These are phyloP conservation scores for Rhynchosporium agropyri DNA, from an alignment of 2,329 filamentous ascomycete species.

Conservation along the genomic window DNA sequence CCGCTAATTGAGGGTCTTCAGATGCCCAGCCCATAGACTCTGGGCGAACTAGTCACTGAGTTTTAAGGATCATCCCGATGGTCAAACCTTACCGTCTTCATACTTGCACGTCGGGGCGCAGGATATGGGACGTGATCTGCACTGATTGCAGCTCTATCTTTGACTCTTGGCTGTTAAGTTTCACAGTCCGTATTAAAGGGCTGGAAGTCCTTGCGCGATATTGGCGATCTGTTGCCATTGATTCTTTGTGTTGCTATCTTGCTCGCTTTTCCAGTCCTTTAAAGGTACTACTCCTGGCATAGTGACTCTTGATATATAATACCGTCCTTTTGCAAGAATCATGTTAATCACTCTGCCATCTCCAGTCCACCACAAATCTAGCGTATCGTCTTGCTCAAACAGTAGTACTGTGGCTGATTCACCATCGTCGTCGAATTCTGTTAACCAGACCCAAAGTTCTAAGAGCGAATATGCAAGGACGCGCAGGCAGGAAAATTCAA, in stretches of 20 bases:
- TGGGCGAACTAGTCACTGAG: background rate
- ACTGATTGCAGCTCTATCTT: background rate
- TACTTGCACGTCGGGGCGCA: background rate
- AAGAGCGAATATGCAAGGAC: background rate
- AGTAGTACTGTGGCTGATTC: background rate
- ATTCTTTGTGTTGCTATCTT: background rate
- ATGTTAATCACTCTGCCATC: background rate
- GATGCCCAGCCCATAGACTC: background rate
- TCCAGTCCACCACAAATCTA: background rate
- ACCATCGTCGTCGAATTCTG: background rate
- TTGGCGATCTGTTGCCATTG: background rate
- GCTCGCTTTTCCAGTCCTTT: background rate
- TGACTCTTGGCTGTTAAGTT: background rate
- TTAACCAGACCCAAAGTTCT: background rate
- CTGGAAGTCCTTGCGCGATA: background rate
- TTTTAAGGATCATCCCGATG: background rate
- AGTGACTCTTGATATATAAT: background rate
- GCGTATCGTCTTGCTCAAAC: background rate
- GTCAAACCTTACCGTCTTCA: background rate
- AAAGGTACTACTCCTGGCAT: background rate
- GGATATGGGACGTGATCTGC: background rate
- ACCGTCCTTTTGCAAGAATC: background rate
- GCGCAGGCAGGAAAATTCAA: constrained; percentile 28
- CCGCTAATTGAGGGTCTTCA: background rate
- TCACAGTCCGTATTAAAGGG: background rate